A percentile compares a stretch with the other conserved stretches of the same genome.
phyloP scores from a whole-genome alignment of 805 yeast genomes.

The Barnettozyma vustinii region DNA sequence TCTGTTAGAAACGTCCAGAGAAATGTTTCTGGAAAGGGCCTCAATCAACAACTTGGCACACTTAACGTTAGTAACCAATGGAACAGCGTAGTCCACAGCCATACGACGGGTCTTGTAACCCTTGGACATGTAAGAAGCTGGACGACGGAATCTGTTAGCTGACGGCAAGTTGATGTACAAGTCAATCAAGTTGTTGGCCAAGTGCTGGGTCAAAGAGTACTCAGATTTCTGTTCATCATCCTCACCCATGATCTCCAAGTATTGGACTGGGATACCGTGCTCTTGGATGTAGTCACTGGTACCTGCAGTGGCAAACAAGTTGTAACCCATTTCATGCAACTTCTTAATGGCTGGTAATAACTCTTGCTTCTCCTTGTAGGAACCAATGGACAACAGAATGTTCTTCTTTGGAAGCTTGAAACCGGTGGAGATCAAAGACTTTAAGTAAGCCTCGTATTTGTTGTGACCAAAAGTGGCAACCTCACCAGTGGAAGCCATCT shows the following conservation, averaged over 20 bases:
- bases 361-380: constrained; percentile 93
- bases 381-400: constrained; percentile 89
- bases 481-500: constrained; percentile 99
- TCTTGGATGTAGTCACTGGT: constrained; percentile 97
- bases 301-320: constrained; percentile 96
- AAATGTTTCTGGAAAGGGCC: constrained; percentile 70
- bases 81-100: constrained; percentile 99
- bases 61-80: constrained; percentile 95
- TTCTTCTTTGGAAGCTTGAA: constrained; percentile 93
- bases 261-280: constrained; percentile 90
- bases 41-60: constrained; percentile 93
- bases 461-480: constrained; percentile 95
- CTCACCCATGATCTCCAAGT: constrained; percentile 78
- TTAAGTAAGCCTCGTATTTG: constrained; percentile 95
- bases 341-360: constrained; percentile 81
- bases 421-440: constrained; percentile 91
- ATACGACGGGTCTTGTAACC: constrained; percentile 98
- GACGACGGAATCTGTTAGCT: constrained; percentile 95
- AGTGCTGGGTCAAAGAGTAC: constrained; percentile 91
- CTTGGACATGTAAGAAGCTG: constrained; percentile 94
- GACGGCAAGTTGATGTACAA: constrained; percentile 96
- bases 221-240: constrained; percentile 80
- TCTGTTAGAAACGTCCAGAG: constrained; percentile 64
- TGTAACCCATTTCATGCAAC: constrained; percentile 78
- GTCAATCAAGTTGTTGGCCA: constrained; percentile 95